Percentiles rank a stretch among this genome's conserved stretches.
phyloP scores from a whole-genome alignment of 495 filamentous ascomycete genomes.

The Penicillium ucsense region DNA sequence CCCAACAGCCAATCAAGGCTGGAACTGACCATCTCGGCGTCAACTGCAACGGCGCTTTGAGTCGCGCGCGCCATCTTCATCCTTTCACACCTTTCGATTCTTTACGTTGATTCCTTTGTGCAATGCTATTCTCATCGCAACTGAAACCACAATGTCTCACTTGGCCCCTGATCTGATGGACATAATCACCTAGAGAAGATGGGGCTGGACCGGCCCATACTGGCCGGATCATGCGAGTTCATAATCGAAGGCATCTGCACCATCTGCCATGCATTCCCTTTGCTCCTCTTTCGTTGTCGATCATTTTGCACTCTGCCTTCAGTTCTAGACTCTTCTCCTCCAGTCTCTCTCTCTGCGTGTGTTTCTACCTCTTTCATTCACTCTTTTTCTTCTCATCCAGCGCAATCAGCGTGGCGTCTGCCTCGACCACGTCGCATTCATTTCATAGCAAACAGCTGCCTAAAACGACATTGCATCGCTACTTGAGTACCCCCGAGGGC shows the following conservation, averaged over 20 bases:
- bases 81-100: background rate
- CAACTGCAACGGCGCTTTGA: conserved; percentile 13
- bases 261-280: background rate
- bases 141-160: conserved; percentile 10
- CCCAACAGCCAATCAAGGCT: conserved; percentile 9
- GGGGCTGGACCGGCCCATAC: background rate
- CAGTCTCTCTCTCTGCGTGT: background rate
- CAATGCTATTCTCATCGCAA: conserved; percentile 4
- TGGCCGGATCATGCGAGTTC: background rate
- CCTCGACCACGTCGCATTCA: background rate
- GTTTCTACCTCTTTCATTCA: conserved; percentile 8
- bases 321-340: background rate
- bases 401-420: background rate
- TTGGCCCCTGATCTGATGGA: conserved; percentile 6
- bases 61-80: conserved; percentile 1
- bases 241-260: conserved; percentile 1
- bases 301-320: background rate
- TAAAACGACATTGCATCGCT: too few species aligned
- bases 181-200: background rate
- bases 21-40: conserved; percentile 4
- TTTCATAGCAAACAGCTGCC: too few species aligned
- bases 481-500: too few species aligned
- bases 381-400: background rate
- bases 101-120: background rate
- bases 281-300: conserved; percentile 1